Evolutionary conservation across 192 early-diverging fungal species (phyloP).

Genomic region (Phlyctochytrium arcticum): DNA sequence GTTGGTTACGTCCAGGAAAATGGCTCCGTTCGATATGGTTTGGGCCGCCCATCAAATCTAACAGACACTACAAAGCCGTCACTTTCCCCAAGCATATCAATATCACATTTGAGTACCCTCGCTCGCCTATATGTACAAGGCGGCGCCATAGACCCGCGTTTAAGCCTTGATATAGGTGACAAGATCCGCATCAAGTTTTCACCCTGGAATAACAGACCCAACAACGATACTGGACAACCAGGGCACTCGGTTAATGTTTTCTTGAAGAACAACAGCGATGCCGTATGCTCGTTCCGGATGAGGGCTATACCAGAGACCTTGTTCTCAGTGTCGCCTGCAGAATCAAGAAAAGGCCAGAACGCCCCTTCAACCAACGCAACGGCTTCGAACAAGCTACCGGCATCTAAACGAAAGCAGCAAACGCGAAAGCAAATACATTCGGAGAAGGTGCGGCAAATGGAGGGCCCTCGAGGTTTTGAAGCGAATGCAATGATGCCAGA

Average conservation of each 20-base stretch:
- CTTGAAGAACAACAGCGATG: conserved; percentile 35
- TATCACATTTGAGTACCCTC: conserved; percentile 22
- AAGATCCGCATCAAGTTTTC: conserved; percentile 23
- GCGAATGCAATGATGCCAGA: too few species aligned
- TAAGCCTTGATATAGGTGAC: conserved; percentile 25
- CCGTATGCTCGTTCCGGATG: conserved; percentile 32
- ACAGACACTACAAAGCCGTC: background rate
- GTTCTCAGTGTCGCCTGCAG: conserved; percentile 15
- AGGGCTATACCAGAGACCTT: background rate
- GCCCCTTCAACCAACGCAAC: background rate
- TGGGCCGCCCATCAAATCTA: background rate
- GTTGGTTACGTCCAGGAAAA: conserved; percentile 42
- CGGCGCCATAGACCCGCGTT: conserved; percentile 24
- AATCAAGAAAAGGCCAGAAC: background rate
- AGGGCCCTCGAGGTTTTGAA: too few species aligned
- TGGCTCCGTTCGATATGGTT: conserved; percentile 27
- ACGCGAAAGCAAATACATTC: too few species aligned
- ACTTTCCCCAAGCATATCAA: conserved; percentile 6
- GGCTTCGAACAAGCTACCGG: too few species aligned
- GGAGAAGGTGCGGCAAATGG: too few species aligned
- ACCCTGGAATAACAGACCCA: background rate
- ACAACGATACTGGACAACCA: background rate
- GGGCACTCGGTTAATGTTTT: conserved; percentile 20
- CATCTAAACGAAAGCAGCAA: too few species aligned
- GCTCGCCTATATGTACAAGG: conserved; percentile 30